Evolutionary conservation across 2,329 filamentous ascomycete genomes (phyloP).

Genomic region (Dactylellina parvicollis): DNA sequence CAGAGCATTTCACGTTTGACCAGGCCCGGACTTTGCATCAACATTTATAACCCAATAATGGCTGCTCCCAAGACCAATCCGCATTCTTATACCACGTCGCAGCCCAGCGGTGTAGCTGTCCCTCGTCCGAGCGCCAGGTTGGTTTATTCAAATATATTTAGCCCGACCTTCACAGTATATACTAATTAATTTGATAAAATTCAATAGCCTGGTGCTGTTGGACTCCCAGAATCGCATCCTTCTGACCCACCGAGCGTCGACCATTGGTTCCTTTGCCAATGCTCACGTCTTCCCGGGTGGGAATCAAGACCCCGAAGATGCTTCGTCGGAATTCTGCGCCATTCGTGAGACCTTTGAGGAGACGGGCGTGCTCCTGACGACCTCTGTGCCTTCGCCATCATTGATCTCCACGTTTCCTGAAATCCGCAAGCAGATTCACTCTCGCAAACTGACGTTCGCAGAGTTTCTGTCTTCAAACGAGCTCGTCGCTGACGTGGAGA

Average conservation of each 20-base stretch:
- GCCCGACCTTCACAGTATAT: background rate
- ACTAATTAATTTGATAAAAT: background rate
- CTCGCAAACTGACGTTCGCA: constrained; percentile 69
- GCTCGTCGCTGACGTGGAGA: constrained; percentile 49
- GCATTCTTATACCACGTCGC: constrained; percentile 49
- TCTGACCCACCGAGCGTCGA: constrained; percentile 83
- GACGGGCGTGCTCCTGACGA: constrained; percentile 84
- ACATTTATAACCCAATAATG: constrained; percentile 10
- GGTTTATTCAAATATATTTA: constrained; percentile 29
- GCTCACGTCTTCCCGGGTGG: constrained; percentile 97
- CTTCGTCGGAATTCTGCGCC: constrained; percentile 69
- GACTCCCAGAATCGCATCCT: constrained; percentile 88
- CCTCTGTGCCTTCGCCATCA: constrained; percentile 39
- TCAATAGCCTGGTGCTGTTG: constrained; percentile 77
- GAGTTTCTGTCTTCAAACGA: constrained; percentile 68
- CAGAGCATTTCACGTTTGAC: background rate
- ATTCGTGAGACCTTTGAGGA: constrained; percentile 95
- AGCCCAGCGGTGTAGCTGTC: constrained; percentile 57
- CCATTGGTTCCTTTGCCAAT: constrained; percentile 83
- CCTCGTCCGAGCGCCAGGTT: constrained; percentile 74
- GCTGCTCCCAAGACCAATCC: constrained; percentile 25
- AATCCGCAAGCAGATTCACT: constrained; percentile 75
- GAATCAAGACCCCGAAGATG: constrained; percentile 81
- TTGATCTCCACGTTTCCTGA: constrained; percentile 59
- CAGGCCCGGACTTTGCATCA: background rate